phyloP scores from a whole-genome alignment of 169 alveolate species.

The Cryptosporidium xiaoi region DNA sequence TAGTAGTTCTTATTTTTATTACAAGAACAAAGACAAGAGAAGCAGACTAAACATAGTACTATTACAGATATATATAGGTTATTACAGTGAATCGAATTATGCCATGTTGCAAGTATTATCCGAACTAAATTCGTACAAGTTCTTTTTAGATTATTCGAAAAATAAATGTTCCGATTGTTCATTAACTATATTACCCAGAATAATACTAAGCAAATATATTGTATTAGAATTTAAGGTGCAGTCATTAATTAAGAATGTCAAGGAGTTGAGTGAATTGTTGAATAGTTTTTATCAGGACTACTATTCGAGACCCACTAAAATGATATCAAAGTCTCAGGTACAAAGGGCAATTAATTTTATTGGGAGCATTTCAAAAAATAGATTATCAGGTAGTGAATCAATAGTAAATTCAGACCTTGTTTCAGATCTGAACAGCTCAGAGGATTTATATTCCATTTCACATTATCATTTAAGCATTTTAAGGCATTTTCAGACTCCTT shows the following conservation, averaged over 20 bases:
- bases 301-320: constrained; percentile 56
- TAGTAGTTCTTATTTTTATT: constrained; percentile 52
- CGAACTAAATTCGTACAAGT: constrained; percentile 34
- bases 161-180: constrained; percentile 28
- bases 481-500: constrained; percentile 13
- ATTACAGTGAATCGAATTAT: constrained; percentile 22
- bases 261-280: constrained; percentile 25
- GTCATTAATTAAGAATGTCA: constrained; percentile 21
- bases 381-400: neutral
- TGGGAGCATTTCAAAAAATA: neutral
- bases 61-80: constrained; percentile 37
- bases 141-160: constrained; percentile 35
- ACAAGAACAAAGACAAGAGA: neutral
- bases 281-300: constrained; percentile 18
- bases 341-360: constrained; percentile 38
- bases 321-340: constrained; percentile 24
- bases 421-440: neutral
- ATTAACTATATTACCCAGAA: constrained; percentile 34
- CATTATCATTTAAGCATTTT: constrained; percentile 12
- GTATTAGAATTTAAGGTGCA: constrained; percentile 50
- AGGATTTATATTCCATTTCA: constrained; percentile 1
- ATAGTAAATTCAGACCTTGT: neutral
- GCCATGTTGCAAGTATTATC: constrained; percentile 41
- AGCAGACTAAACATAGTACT: constrained; percentile 26
- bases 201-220: constrained; percentile 31